phyloP scores from a whole-genome alignment of 1,284 basidiomycete genomes.

The Porodaedalea pini region DNA sequence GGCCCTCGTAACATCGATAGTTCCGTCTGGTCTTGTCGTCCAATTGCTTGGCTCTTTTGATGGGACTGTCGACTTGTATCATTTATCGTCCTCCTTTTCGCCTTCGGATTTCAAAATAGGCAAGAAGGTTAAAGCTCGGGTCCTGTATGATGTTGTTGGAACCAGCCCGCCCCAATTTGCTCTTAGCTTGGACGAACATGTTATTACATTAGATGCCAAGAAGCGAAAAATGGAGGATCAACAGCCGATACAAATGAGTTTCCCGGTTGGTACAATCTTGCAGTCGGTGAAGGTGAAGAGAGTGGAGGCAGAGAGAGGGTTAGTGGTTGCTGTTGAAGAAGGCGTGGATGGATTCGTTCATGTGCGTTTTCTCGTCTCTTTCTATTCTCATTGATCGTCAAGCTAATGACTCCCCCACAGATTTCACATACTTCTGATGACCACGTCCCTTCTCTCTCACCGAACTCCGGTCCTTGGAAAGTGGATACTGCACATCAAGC shows the following conservation, averaged over 20 bases:
- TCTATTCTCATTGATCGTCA: background rate
- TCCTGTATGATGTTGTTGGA: constrained; percentile 79
- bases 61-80: constrained; percentile 84
- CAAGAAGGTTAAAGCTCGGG: constrained; percentile 83
- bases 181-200: constrained; percentile 73
- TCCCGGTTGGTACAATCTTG: constrained; percentile 72
- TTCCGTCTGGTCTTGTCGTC: constrained; percentile 79
- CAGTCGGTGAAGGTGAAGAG: constrained; percentile 70
- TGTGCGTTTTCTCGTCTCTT: constrained; percentile 45
- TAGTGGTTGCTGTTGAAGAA: constrained; percentile 65
- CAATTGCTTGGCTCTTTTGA: constrained; percentile 94
- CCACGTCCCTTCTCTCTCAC: constrained; percentile 73
- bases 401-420: constrained; percentile 37
- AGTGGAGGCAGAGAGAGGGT: constrained; percentile 79
- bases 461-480: constrained; percentile 75
- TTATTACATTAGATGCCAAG: constrained; percentile 53
- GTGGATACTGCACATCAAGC: constrained; percentile 78
- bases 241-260: constrained; percentile 49
- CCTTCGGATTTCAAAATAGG: constrained; percentile 70
- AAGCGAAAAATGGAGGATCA: constrained; percentile 32
- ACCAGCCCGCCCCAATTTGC: constrained; percentile 76
- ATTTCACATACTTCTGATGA: constrained; percentile 95
- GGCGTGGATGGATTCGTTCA: constrained; percentile 81
- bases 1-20: constrained; percentile 79
- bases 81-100: constrained; percentile 55